These are phyloP conservation scores for Bothriochloa decipiens DNA, from an alignment of 176 grass and related monocot genomes.

Conservation along the genomic window DNA sequence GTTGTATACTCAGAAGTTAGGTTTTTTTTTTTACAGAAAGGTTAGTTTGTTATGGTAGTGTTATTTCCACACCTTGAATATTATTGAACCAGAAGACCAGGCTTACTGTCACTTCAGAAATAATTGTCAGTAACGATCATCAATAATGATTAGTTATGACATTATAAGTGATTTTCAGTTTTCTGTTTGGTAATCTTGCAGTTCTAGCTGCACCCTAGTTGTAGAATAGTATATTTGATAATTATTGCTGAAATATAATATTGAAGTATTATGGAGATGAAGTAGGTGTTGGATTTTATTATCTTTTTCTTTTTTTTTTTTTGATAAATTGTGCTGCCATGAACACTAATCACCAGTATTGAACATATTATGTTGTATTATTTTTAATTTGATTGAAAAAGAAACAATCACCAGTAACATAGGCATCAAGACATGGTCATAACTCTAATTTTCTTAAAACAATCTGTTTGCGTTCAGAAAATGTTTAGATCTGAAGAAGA, in stretches of 20 bases:
- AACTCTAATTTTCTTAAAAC: not conserved
- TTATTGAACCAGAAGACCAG: not conserved
- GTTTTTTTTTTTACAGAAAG: not conserved
- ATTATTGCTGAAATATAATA: not conserved
- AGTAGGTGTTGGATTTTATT: not conserved
- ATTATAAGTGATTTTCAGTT: not conserved
- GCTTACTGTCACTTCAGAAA: not conserved
- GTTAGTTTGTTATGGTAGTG: not conserved
- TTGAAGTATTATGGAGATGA: conserved; percentile 2
- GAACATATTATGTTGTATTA: not conserved
- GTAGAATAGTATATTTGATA: not conserved
- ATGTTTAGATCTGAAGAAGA: not conserved
- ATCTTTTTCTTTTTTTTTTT: not conserved
- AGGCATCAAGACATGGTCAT: not conserved
- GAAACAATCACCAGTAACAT: not conserved
- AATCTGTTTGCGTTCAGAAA: not conserved
- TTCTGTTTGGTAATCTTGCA: not conserved
- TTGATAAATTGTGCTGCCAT: not conserved
- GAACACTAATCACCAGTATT: not conserved
- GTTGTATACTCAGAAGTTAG: not conserved
- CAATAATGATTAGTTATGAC: not conserved
- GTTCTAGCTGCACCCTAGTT: not conserved
- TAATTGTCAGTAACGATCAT: not conserved
- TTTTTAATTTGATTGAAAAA: not conserved
- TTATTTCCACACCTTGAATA: not conserved